Base-by-base conservation (phyloP, 2,329 filamentous ascomycete species). In the Stachybotrys chartarum region DNA sequence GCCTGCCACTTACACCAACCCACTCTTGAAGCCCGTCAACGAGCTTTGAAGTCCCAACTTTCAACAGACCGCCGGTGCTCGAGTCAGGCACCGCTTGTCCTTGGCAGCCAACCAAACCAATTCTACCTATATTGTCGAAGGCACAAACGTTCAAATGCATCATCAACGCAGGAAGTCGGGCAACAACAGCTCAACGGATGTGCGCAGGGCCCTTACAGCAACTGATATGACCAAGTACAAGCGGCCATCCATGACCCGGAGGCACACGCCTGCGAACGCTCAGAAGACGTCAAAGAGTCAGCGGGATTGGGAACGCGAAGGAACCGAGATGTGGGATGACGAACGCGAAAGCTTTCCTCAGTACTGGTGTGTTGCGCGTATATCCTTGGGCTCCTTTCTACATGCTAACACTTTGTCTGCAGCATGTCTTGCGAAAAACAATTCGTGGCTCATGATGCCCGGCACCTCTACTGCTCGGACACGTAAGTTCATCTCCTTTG, bases 341-440 rank as follows among this genome's bases (percentile, higher is more conserved):
- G 82, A 84, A 63, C 74, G 81, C 55, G 83, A 86, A 64, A 83
- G 79, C 68, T 86, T 86, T 59, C 83, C 83, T 24, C 82, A 85
- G 66, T 86, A 77, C 64, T 86, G 83, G 83, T 86, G 77, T 56
- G 81, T 78, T 56, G 60, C 32, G 54, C 53, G 44, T 55, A 51
- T 59, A 54, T 54, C 55, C 48, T 54, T 52, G 56, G 8, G 14
- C 35, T n/a, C 51, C 30, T 51, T 48, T 45, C 54, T 58, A 45
- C 52, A 60, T 53, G 58, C 62, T 66, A 58, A 68, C 59, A 54
- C 55, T 18, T 44, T 49, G 56, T 55, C 39, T 55, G 57, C 63
- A 86, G 83, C 70, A 86, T 85, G 83, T 80, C 78, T 10, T 86
- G 83, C 68, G 83, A 86, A 67, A 86, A 85, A 71, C 82, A 86